Evolutionary conservation across 2,329 filamentous ascomycete genomes (phyloP), one percentile per base, ranked within the genome.

Genomic region (Pseudogymnoascus sp.): DNA sequence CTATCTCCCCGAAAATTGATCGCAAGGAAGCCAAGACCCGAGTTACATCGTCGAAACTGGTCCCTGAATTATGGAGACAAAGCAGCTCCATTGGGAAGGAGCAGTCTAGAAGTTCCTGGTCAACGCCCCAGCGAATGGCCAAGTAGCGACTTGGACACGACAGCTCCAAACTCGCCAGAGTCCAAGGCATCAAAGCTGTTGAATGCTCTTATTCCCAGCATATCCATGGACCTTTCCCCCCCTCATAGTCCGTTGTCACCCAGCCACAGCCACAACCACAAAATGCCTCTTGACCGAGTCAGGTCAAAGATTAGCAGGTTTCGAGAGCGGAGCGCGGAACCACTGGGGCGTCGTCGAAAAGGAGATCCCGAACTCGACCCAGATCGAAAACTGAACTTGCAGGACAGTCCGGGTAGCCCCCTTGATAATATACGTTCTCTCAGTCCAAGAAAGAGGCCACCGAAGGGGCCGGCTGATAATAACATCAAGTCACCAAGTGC

Each of bases 151-250:
- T 69, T 74, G 12, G 78, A 72, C 71, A 79, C 64, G 73, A 83
- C 68, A 67, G 76, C 67, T 25, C 70, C 71, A 27, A 72, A 68
- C 59, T 72, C 72, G 31, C 71, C 71, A 10, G 62, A 69, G 42
- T 35, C 62, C 1, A 67, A 64, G 60, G 65, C 69, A 13, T 61
- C 62, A 7, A 68, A 61, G 35, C 39, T 63, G 13, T 35, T 58
- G 31, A 66, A 69, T 63, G 74, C 75, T 1, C 78, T 82, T 33
- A 80, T 87, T 60, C 83, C 84, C 3, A 80, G 80, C 10, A 82
- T 87, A 64, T 81, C 82, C 21, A 79, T 83, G 65, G 86, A 88
- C 62, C 72, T 88, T 7, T 89, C 87, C 3, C 82, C 86, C 1
- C 77, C 80, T 3, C 78, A 78, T 6, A 90, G 86, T 1, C 77